phyloP scores from a whole-genome alignment of 768 basidiomycete genomes.

The Panus rudis region DNA sequence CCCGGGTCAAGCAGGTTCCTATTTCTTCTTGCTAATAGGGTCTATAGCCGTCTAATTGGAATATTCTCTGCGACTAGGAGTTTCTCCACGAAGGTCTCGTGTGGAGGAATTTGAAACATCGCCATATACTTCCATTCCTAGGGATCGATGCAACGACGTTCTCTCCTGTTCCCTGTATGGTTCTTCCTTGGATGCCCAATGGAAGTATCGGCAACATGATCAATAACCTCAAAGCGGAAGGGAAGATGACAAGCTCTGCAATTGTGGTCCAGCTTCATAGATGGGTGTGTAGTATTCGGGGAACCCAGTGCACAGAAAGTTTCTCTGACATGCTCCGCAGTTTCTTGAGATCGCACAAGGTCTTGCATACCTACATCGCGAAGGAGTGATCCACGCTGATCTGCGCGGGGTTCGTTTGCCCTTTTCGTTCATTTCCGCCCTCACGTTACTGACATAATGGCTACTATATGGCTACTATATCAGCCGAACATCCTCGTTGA shows the following conservation, averaged over 20 bases:
- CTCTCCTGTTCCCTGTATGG: neutral
- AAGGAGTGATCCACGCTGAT: slow-evolving; percentile 5
- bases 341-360: slow-evolving; percentile 1
- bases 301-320: neutral
- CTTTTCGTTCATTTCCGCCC: neutral
- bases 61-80: neutral
- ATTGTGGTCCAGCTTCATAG: neutral
- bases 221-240: neutral
- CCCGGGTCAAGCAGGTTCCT: too few relatives aligned
- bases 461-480: neutral
- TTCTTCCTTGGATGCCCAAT: slow-evolving; percentile 2
- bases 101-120: slow-evolving; percentile 5
- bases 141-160: slow-evolving; percentile 1
- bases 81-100: slow-evolving; percentile 2
- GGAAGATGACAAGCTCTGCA: neutral
- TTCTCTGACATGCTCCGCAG: neutral
- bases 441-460: neutral
- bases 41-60: too few relatives aligned
- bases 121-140: slow-evolving; percentile 3
- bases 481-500: slow-evolving; percentile 4
- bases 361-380: slow-evolving; percentile 4
- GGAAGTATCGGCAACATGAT: neutral
- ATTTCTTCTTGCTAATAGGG: too few relatives aligned
- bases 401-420: slow-evolving; percentile 1
- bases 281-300: neutral